Evolutionary conservation across 2,329 filamentous ascomycete species (phyloP).

Genomic region (Aspergillus pseudonomiae): DNA sequence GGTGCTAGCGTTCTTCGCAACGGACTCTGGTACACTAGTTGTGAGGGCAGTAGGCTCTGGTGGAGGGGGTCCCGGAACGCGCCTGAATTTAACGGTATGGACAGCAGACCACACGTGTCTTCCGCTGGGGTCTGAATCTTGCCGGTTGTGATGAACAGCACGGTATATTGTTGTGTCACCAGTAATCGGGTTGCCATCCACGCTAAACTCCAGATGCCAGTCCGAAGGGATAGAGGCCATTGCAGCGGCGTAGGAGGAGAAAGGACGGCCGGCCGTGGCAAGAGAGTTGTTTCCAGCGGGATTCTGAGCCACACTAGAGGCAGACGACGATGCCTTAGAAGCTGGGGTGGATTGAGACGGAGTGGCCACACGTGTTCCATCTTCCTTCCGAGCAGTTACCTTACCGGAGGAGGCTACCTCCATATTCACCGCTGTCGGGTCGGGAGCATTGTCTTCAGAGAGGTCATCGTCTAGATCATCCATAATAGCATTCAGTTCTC

Average conservation of each 20-base stretch:
- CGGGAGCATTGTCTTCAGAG: slow-evolving; percentile 71
- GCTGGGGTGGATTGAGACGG: slow-evolving; percentile 65
- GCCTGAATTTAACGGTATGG: slow-evolving; percentile 89
- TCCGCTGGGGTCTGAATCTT: slow-evolving; percentile 61
- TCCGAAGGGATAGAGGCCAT: slow-evolving; percentile 81
- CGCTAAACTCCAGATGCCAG: slow-evolving; percentile 96
- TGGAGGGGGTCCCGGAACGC: slow-evolving; percentile 80
- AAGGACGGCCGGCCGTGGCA: slow-evolving; percentile 59
- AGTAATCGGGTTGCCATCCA: slow-evolving; percentile 79
- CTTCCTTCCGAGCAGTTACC: slow-evolving; percentile 87
- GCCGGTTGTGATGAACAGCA: slow-evolving; percentile 76
- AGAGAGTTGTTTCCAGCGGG: slow-evolving; percentile 47
- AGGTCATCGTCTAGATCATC: slow-evolving; percentile 87
- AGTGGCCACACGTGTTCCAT: slow-evolving; percentile 83
- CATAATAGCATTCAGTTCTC: slow-evolving; percentile 81
- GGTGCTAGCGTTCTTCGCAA: slow-evolving; percentile 57
- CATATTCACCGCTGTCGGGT: slow-evolving; percentile 86
- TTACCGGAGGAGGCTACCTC: slow-evolving; percentile 85
- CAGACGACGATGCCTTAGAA: slow-evolving; percentile 45
- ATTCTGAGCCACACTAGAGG: slow-evolving; percentile 26
- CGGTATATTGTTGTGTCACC: slow-evolving; percentile 96
- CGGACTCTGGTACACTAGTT: slow-evolving; percentile 53
- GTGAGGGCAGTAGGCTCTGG: slow-evolving; percentile 68
- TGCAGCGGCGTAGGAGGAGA: slow-evolving; percentile 79
- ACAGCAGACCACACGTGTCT: slow-evolving; percentile 87